A percentile compares a stretch with the other conserved stretches of the same genome.
phyloP scores from a whole-genome alignment of 1,284 basidiomycete genomes.

The Ganoderma multipileum region DNA sequence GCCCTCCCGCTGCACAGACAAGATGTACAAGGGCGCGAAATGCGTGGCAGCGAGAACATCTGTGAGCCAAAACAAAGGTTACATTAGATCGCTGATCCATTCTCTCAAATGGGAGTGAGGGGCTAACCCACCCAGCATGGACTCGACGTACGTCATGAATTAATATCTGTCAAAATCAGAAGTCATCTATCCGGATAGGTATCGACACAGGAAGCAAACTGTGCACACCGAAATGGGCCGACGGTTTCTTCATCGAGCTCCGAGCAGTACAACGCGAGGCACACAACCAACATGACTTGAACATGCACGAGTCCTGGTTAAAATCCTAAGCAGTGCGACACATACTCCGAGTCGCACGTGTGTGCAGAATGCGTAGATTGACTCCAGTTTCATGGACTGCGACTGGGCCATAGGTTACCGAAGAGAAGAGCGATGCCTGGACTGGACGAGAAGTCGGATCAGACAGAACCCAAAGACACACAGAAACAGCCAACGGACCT shows the following conservation, averaged over 20 bases:
- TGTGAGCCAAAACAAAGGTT: neutral
- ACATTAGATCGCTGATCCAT: neutral
- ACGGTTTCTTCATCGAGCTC: neutral
- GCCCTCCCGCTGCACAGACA: neutral
- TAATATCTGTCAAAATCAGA: conserved; percentile 1
- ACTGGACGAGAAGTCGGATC: conserved; percentile 1
- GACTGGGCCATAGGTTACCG: neutral
- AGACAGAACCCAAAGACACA: conserved; percentile 1
- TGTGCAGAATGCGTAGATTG: neutral
- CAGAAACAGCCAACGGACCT: neutral
- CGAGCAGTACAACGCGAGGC: neutral
- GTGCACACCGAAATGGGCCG: neutral
- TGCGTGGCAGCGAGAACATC: neutral
- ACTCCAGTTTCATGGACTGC: neutral
- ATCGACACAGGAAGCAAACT: neutral
- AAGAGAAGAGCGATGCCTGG: neutral
- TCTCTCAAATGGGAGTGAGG: neutral
- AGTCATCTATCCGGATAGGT: neutral
- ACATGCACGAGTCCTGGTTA: neutral
- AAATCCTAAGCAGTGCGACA: neutral
- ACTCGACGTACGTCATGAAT: neutral
- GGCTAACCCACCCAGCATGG: neutral
- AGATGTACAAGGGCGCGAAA: neutral
- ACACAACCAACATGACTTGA: neutral
- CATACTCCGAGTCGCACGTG: neutral